A percentile compares a stretch with the other conserved stretches of the same genome.
These are phyloP conservation scores for Aaosphaeria pasadenensis DNA, from an alignment of 2,329 filamentous ascomycete genomes.

Conservation along the genomic window DNA sequence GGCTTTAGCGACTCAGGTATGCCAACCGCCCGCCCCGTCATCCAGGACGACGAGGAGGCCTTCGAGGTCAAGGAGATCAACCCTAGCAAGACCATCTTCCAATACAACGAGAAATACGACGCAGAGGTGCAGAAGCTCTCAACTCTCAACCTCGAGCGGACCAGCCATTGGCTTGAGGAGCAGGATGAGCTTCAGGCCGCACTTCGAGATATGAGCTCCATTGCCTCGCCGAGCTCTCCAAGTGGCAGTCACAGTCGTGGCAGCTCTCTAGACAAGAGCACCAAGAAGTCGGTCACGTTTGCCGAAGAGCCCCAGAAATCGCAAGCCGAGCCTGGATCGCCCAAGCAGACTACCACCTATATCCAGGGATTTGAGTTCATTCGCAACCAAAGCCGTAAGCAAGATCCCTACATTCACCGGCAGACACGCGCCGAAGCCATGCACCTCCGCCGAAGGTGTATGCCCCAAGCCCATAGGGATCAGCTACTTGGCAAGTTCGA, in stretches of 20 bases:
- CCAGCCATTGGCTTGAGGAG: slow-evolving; percentile 79
- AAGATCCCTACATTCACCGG: slow-evolving; percentile 81
- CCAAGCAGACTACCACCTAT: slow-evolving; percentile 68
- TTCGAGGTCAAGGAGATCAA: slow-evolving; percentile 54
- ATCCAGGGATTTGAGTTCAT: slow-evolving; percentile 82
- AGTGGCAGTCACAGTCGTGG: slow-evolving; percentile 29
- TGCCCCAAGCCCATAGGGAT: slow-evolving; percentile 70
- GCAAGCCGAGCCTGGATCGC: slow-evolving; percentile 20
- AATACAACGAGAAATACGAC: slow-evolving; percentile 74
- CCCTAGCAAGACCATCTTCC: slow-evolving; percentile 63
- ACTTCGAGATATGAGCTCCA: slow-evolving; percentile 53
- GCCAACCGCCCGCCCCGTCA: slow-evolving; percentile 27
- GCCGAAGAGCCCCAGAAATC: slow-evolving; percentile 41
- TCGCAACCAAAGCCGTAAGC: slow-evolving; percentile 60
- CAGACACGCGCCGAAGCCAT: slow-evolving; percentile 84
- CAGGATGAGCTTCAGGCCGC: slow-evolving; percentile 75
- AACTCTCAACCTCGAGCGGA: slow-evolving; percentile 76
- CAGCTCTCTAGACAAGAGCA: slow-evolving; percentile 39
- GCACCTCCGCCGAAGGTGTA: slow-evolving; percentile 75
- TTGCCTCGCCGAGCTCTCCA: slow-evolving; percentile 40
- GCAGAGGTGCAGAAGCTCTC: slow-evolving; percentile 69
- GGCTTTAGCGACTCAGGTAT: slow-evolving; percentile 25
- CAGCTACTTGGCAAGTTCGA: slow-evolving; percentile 84
- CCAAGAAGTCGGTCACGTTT: slow-evolving; percentile 76
- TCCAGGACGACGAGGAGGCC: slow-evolving; percentile 33